phyloP scores from a whole-genome alignment of 2,329 filamentous ascomycete genomes.

The Aspergillus arachidicola region DNA sequence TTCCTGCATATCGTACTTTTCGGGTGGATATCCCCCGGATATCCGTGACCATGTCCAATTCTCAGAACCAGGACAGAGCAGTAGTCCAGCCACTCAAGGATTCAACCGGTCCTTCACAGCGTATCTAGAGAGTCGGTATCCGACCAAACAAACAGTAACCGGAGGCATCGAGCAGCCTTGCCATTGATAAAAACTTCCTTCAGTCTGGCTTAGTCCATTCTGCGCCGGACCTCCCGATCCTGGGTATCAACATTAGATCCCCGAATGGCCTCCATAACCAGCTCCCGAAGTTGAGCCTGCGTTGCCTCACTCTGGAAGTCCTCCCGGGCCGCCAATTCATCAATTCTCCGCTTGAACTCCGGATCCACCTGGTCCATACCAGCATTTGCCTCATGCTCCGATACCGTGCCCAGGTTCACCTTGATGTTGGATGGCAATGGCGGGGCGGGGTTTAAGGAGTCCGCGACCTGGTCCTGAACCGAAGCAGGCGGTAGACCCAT shows the following conservation, averaged over 20 bases:
- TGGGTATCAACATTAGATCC: slow-evolving; percentile 64
- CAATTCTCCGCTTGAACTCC: slow-evolving; percentile 82
- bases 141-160: neutral
- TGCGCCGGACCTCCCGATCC: slow-evolving; percentile 66
- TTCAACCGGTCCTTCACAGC: neutral
- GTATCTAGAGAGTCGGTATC: neutral
- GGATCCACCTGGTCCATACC: slow-evolving; percentile 70
- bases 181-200: neutral
- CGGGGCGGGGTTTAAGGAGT: slow-evolving; percentile 54
- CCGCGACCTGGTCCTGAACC: slow-evolving; percentile 29
- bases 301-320: slow-evolving; percentile 82
- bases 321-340: slow-evolving; percentile 79
- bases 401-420: slow-evolving; percentile 76
- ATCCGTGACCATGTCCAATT: neutral
- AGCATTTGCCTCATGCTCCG: slow-evolving; percentile 57
- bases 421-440: slow-evolving; percentile 74
- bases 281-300: slow-evolving; percentile 73
- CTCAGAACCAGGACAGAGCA: neutral
- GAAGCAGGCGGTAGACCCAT: slow-evolving; percentile 31
- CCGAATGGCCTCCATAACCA: slow-evolving; percentile 78
- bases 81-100: neutral
- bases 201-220: slow-evolving; percentile 54
- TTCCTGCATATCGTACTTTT: neutral
- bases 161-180: neutral
- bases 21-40: neutral